A percentile compares a stretch with the other conserved stretches of the same genome.
phyloP scores from a whole-genome alignment of 805 yeast genomes.

The Saccharomyces paradoxus region DNA sequence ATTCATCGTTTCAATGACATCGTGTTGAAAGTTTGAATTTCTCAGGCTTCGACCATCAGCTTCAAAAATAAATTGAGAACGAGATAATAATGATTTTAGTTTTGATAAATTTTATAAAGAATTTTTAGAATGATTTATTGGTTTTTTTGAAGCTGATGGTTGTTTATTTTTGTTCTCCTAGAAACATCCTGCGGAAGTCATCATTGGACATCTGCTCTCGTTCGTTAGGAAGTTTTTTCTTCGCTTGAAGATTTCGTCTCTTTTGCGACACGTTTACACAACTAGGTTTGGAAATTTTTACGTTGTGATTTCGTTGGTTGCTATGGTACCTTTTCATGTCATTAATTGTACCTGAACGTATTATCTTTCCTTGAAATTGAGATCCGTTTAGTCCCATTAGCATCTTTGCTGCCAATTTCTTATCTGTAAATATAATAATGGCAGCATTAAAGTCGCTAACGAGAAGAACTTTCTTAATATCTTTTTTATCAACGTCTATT shows the following conservation, averaged over 20 bases:
- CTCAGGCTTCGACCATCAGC: no score
- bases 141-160: no score
- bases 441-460: conserved; percentile 43
- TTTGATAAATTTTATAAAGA: no score
- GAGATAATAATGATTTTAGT: no score
- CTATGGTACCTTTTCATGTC: conserved; percentile 20
- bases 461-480: conserved; percentile 36
- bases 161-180: conserved; percentile 13
- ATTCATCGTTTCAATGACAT: background rate
- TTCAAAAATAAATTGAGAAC: no score
- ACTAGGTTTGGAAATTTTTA: background rate
- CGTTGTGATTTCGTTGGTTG: background rate
- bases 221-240: background rate
- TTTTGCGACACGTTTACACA: background rate
- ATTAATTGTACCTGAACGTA: conserved; percentile 30
- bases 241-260: background rate
- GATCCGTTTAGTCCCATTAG: conserved; percentile 36
- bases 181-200: conserved; percentile 33
- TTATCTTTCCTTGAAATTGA: conserved; percentile 29
- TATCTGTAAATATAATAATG: conserved; percentile 38
- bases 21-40: background rate
- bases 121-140: no score
- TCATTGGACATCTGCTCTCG: conserved; percentile 20
- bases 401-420: conserved; percentile 45
- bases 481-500: conserved; percentile 4